Percentiles rank a stretch among this genome's conserved stretches.
Conservation (phyloP, 495 filamentous ascomycete species). For the Pyronema domesticum region DNA sequence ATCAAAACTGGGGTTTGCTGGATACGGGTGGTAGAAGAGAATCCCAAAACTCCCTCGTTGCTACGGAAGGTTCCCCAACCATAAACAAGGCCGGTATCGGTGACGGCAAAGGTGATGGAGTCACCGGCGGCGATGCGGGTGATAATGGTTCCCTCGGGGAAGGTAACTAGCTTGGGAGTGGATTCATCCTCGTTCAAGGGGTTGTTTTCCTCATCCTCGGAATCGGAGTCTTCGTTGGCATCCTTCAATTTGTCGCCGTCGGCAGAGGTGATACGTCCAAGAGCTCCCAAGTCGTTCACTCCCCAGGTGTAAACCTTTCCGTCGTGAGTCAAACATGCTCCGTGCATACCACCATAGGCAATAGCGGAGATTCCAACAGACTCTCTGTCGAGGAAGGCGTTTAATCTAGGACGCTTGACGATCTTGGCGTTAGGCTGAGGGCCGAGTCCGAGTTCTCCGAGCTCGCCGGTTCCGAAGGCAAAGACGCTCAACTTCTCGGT, state of each 20-base stretch:
- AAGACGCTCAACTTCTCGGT: conserved; percentile 41
- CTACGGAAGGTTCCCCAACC: conserved; percentile 57
- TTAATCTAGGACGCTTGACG: conserved; percentile 52
- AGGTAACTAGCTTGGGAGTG: conserved; percentile 35
- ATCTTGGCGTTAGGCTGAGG: conserved; percentile 41
- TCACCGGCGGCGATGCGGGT: conserved; percentile 44
- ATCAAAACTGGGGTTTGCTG: conserved; percentile 33
- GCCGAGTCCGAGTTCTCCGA: conserved; percentile 50
- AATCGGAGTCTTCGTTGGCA: conserved; percentile 29
- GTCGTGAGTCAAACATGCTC: conserved; percentile 43
- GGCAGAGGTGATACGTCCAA: conserved; percentile 44
- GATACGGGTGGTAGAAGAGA: conserved; percentile 30
- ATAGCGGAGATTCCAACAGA: conserved; percentile 46
- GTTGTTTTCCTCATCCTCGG: conserved; percentile 32
- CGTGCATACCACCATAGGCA: conserved; percentile 51
- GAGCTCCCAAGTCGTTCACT: conserved; percentile 49
- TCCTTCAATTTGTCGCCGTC: conserved; percentile 35
- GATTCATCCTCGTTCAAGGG: conserved; percentile 41
- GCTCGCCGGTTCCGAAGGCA: conserved; percentile 50
- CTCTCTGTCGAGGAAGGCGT: conserved; percentile 38
- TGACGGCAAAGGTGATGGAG: conserved; percentile 45
- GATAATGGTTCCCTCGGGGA: conserved; percentile 38
- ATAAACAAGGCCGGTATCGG: conserved; percentile 44
- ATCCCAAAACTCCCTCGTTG: conserved; percentile 56
- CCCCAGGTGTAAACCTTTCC: conserved; percentile 55